A percentile compares a stretch with the other conserved stretches of the same genome.
phyloP scores from a whole-genome alignment of 768 basidiomycete genomes.

The Lactarius sp. region DNA sequence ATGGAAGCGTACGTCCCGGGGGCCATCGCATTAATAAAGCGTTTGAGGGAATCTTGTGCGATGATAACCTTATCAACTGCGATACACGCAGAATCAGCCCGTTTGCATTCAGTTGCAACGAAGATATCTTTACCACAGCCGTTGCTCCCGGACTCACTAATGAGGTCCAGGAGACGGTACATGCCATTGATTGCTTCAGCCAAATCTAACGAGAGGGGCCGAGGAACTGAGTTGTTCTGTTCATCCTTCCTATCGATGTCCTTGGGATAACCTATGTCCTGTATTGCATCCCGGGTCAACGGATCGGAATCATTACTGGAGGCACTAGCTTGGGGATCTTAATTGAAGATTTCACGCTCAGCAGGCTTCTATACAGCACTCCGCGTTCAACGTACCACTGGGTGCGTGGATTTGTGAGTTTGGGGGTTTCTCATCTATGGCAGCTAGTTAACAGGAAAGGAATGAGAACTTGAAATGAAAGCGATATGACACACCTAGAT shows the following conservation, averaged over 20 bases:
- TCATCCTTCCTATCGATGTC: background rate
- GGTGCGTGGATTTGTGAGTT: background rate
- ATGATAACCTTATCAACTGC: conserved; percentile 62
- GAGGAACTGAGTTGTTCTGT: background rate
- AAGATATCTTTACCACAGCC: conserved; percentile 42
- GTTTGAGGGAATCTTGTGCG: conserved; percentile 42
- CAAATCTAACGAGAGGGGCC: background rate
- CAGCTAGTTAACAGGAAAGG: background rate
- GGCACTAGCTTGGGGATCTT: background rate
- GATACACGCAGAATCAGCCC: background rate
- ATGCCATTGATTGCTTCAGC: conserved; percentile 37
- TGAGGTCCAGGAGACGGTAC: conserved; percentile 50
- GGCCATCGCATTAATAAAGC: conserved; percentile 43
- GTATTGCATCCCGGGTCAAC: background rate
- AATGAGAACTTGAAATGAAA: background rate
- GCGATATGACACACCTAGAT: background rate
- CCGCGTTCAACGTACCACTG: background rate
- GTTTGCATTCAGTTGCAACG: background rate
- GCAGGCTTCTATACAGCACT: background rate
- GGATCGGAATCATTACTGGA: background rate
- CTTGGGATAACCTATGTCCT: background rate
- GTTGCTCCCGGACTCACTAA: conserved; percentile 45
- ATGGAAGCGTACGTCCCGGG: conserved; percentile 50
- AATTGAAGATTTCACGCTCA: background rate
- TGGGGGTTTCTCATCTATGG: background rate